phyloP scores from a whole-genome alignment of 192 early-diverging fungal genomes.

The Gigaspora rosea region DNA sequence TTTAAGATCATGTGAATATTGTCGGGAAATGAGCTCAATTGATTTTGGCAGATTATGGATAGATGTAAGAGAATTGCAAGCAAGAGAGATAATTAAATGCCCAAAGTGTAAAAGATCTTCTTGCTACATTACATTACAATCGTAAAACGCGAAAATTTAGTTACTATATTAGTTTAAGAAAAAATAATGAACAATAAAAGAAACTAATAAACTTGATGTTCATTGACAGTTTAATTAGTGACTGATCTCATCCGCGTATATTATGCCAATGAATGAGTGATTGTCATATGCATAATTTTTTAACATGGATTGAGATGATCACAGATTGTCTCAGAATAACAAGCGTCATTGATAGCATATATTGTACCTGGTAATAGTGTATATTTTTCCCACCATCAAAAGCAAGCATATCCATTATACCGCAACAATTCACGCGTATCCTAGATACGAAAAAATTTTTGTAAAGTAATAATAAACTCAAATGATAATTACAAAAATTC shows the following conservation, averaged over 20 bases:
- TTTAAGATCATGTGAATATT: slow-evolving; percentile 81
- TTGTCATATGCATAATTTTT: no score
- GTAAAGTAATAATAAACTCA: neutral
- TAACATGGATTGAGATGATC: neutral
- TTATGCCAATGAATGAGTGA: no score
- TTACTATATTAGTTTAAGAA: no score
- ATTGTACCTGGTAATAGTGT: slow-evolving; percentile 57
- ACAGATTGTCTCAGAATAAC: neutral
- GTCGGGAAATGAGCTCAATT: slow-evolving; percentile 73
- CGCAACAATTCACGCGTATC: slow-evolving; percentile 71
- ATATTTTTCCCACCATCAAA: slow-evolving; percentile 70
- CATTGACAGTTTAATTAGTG: no score
- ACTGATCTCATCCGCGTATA: no score
- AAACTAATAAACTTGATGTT: no score
- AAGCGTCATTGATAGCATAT: neutral
- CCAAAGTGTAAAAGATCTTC: slow-evolving; percentile 84
- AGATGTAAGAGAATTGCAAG: slow-evolving; percentile 70
- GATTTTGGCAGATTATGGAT: slow-evolving; percentile 74
- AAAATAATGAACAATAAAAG: no score
- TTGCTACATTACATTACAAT: slow-evolving; percentile 56
- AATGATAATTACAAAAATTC: neutral
- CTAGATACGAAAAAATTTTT: slow-evolving; percentile 36
- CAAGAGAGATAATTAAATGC: slow-evolving; percentile 73
- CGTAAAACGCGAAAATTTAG: neutral
- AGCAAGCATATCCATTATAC: slow-evolving; percentile 70